Evolutionary conservation across 2,329 filamentous ascomycete genomes (phyloP).

Genomic region (Neophaeococcomyces aloes): DNA sequence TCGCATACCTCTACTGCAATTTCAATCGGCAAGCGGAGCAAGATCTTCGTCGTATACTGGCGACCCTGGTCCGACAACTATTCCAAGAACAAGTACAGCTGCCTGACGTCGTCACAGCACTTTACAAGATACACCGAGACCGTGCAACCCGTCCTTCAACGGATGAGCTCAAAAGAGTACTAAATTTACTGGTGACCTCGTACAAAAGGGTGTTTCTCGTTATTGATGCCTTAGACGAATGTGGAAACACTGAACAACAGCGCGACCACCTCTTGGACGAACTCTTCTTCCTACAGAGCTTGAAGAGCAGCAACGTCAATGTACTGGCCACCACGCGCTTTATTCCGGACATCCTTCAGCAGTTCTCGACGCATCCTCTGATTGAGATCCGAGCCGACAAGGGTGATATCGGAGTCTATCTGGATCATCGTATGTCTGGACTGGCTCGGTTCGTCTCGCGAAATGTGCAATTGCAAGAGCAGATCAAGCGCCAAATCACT

Average conservation of each 20-base stretch:
- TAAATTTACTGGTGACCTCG: neutral
- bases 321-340: neutral
- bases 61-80: conserved; percentile 12
- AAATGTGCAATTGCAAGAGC: neutral
- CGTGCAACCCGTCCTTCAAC: conserved; percentile 4
- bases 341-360: neutral
- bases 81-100: conserved; percentile 7
- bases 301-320: neutral
- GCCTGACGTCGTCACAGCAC: conserved; percentile 3
- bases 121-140: conserved; percentile 10
- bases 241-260: neutral
- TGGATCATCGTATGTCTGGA: neutral
- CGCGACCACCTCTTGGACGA: neutral
- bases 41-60: conserved; percentile 10
- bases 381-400: neutral
- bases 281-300: neutral
- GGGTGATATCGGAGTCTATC: neutral
- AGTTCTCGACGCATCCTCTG: neutral
- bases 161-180: conserved; percentile 8
- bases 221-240: conserved; percentile 22
- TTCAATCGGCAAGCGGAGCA: conserved; percentile 32
- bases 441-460: neutral
- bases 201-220: conserved; percentile 16
- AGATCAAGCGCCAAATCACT: conserved; percentile 2
- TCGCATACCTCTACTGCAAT: conserved; percentile 41